Conservation (phyloP, 2,329 filamentous ascomycete genomes). For the Neofusicoccum cordaticola region DNA sequence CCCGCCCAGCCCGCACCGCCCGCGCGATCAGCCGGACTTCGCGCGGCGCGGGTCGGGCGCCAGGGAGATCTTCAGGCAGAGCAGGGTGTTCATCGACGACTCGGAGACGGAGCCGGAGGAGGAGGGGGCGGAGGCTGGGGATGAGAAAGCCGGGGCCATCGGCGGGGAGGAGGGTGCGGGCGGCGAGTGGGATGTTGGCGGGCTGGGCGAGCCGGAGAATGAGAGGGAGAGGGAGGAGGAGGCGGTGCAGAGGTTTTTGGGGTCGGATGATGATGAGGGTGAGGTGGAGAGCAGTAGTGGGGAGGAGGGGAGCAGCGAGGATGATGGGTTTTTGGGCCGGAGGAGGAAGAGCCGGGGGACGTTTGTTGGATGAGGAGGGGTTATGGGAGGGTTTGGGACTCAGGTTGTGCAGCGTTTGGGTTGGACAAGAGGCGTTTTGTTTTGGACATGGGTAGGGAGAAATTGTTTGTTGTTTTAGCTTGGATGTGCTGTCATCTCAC, state of each 20-base stretch:
- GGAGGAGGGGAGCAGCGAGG: slow-evolving; percentile 4
- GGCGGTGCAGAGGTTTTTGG: slow-evolving; percentile 2
- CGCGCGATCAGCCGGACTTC: not conserved
- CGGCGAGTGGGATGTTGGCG: not conserved
- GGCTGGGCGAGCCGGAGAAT: not conserved
- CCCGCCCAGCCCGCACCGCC: slow-evolving; percentile 25
- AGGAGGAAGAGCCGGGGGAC: slow-evolving; percentile 5
- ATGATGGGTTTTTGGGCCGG: not conserved
- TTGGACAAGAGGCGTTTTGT: not conserved
- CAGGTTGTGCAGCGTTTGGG: not conserved
- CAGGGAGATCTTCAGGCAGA: slow-evolving; percentile 46
- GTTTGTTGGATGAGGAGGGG: not conserved
- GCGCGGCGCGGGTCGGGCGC: not conserved
- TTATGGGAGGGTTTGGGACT: not conserved
- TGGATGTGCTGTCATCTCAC: too few relatives aligned
- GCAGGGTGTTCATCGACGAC: slow-evolving; percentile 48
- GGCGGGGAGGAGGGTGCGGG: not conserved
- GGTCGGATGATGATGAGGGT: not conserved
- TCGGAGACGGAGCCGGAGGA: slow-evolving; percentile 9
- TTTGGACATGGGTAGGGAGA: not conserved
- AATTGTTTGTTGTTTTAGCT: too few relatives aligned
- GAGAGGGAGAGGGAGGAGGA: slow-evolving; percentile 7
- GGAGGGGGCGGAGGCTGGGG: not conserved
- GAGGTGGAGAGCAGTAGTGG: not conserved
- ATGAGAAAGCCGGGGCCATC: not conserved